phyloP scores from a whole-genome alignment of 495 filamentous ascomycete species.

The Annulohypoxylon maeteangense region DNA sequence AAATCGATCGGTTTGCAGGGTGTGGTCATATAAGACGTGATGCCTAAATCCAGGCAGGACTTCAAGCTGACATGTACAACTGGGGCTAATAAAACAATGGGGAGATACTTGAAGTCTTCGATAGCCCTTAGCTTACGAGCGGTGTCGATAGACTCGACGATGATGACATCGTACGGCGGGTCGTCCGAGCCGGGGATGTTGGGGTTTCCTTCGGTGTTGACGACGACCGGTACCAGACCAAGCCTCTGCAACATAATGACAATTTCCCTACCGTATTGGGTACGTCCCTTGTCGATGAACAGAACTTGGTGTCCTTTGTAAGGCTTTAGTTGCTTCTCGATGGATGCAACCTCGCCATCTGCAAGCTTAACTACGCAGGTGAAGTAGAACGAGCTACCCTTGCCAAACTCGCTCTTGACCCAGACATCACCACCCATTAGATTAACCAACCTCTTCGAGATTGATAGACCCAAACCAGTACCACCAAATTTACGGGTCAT shows the following conservation, averaged over 20 bases:
- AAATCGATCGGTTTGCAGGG: constrained; percentile 95
- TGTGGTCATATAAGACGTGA: constrained; percentile 98
- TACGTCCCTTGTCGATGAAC: constrained; percentile 94
- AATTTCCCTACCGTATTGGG: constrained; percentile 80
- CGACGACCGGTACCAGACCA: constrained; percentile 82
- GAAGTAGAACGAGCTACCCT: constrained; percentile 96
- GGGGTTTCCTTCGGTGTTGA: constrained; percentile 70
- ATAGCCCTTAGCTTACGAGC: constrained; percentile 84
- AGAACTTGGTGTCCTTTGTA: constrained; percentile 94
- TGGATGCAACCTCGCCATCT: constrained; percentile 79
- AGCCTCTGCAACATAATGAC: constrained; percentile 81
- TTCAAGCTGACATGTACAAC: constrained; percentile 93
- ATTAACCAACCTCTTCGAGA: constrained; percentile 94
- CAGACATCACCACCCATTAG: constrained; percentile 98
- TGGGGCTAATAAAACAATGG: constrained; percentile 92
- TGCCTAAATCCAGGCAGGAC: constrained; percentile 93
- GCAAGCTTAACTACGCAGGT: constrained; percentile 93
- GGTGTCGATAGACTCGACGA: constrained; percentile 93
- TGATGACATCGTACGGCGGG: constrained; percentile 90
- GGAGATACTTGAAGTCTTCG: constrained; percentile 97
- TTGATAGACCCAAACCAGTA: constrained; percentile 94
- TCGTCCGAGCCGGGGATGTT: constrained; percentile 64
- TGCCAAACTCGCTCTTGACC: constrained; percentile 93
- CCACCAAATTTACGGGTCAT: constrained; percentile 97
- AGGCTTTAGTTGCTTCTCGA: constrained; percentile 84